These are phyloP conservation scores for grape (Vitis vinifera) DNA, from an alignment of 164 flowering plant species.

Conservation along the genomic window DNA sequence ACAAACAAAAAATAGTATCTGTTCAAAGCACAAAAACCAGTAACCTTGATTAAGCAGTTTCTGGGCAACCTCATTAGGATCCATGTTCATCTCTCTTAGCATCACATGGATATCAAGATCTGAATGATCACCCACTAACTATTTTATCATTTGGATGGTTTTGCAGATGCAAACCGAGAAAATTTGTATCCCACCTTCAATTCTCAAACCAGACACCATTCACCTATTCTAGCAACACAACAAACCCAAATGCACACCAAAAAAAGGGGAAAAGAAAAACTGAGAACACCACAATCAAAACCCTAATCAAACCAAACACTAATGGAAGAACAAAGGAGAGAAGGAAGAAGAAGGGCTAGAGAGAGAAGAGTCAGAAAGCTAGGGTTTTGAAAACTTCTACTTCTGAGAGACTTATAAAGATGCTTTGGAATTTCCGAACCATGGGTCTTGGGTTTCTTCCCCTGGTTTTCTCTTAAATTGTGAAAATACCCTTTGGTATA, in stretches of 20 bases:
- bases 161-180: slow-evolving; percentile 45
- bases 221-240: not conserved
- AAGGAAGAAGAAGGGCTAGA: slow-evolving; percentile 3
- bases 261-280: not conserved
- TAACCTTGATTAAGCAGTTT: slow-evolving; percentile 81
- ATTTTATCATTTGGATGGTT: slow-evolving; percentile 75
- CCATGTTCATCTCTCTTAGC: slow-evolving; percentile 81
- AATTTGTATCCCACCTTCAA: slow-evolving; percentile 42
- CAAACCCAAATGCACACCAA: not conserved
- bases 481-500: too few species aligned
- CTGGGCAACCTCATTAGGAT: slow-evolving; percentile 81
- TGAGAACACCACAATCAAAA: not conserved
- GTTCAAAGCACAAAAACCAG: not conserved
- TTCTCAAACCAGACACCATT: slow-evolving; percentile 41
- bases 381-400: too few species aligned
- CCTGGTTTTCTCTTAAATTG: too few species aligned
- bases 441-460: too few species aligned
- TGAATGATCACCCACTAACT: slow-evolving; percentile 75
- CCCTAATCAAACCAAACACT: too few species aligned
- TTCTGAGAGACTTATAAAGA: too few species aligned
- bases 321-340: too few species aligned
- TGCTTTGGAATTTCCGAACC: too few species aligned
- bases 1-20: not conserved
- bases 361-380: not conserved
- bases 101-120: slow-evolving; percentile 70